Evolutionary conservation across 768 basidiomycete species (phyloP).

Genomic region (Lactifluus subvellereus): DNA sequence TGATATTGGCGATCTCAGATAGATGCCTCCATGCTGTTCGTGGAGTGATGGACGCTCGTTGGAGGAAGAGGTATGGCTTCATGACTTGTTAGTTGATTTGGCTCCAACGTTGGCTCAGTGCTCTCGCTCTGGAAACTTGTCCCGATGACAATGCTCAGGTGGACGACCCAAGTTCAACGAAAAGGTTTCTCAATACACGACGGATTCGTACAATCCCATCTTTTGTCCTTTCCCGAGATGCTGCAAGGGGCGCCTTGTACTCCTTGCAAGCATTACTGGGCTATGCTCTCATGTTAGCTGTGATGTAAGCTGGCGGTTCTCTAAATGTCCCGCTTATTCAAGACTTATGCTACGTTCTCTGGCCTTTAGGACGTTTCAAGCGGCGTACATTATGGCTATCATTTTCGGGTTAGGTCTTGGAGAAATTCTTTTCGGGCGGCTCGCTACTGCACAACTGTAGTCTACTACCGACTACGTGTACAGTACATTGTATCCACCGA

Average conservation of each 20-base stretch:
- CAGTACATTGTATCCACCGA: neutral
- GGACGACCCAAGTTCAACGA: neutral
- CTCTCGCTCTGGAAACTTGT: neutral
- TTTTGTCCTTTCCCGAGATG: slow-evolving; percentile 62
- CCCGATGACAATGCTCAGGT: neutral
- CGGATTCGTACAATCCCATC: slow-evolving; percentile 44
- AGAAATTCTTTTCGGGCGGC: slow-evolving; percentile 64
- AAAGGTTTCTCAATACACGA: slow-evolving; percentile 12
- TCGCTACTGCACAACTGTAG: slow-evolving; percentile 29
- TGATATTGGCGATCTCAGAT: slow-evolving; percentile 63
- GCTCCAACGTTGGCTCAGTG: neutral
- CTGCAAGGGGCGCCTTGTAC: slow-evolving; percentile 62
- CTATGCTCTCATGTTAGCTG: slow-evolving; percentile 73
- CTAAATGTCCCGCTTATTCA: slow-evolving; percentile 8
- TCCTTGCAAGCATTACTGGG: slow-evolving; percentile 55
- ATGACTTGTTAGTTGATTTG: neutral
- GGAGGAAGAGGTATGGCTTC: slow-evolving; percentile 48
- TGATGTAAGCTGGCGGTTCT: slow-evolving; percentile 52
- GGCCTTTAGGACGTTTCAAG: slow-evolving; percentile 71
- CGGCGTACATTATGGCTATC: slow-evolving; percentile 68
- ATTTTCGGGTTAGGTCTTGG: slow-evolving; percentile 67
- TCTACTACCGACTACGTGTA: neutral
- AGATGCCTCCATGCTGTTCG: slow-evolving; percentile 60
- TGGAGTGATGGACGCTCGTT: slow-evolving; percentile 46
- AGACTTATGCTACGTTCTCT: slow-evolving; percentile 17